These are phyloP conservation scores for Jackrogersella multiformis DNA, from an alignment of 495 filamentous ascomycete genomes.

Conservation along the genomic window DNA sequence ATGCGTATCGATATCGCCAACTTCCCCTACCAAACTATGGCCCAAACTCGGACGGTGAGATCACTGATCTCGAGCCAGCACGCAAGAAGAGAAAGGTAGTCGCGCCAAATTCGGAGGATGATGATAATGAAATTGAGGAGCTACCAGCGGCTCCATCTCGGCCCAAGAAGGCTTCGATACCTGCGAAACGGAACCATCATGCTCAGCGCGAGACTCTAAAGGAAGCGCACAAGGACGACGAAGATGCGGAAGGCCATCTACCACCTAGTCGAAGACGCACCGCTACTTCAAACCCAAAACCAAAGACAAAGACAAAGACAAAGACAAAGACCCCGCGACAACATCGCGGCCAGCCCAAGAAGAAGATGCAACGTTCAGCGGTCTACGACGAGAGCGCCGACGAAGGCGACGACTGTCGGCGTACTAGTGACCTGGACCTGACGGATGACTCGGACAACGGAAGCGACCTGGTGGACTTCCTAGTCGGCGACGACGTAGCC, in stretches of 20 bases:
- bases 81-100: slow-evolving; percentile 41
- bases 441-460: slow-evolving; percentile 58
- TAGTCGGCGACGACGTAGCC: slow-evolving; percentile 55
- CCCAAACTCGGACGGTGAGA: slow-evolving; percentile 41
- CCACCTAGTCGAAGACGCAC: slow-evolving; percentile 33
- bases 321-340: slow-evolving; percentile 18
- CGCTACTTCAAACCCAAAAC: slow-evolving; percentile 21
- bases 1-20: slow-evolving; percentile 42
- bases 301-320: slow-evolving; percentile 14
- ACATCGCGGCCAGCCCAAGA: slow-evolving; percentile 25
- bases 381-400: slow-evolving; percentile 53
- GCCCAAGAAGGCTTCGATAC: slow-evolving; percentile 15
- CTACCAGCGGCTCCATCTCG: slow-evolving; percentile 15
- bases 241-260: slow-evolving; percentile 33
- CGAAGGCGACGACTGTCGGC: slow-evolving; percentile 57
- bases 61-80: slow-evolving; percentile 15
- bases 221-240: slow-evolving; percentile 23
- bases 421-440: slow-evolving; percentile 58
- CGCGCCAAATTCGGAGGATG: slow-evolving; percentile 26
- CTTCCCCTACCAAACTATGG: slow-evolving; percentile 48
- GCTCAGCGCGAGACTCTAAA: slow-evolving; percentile 4
- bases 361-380: slow-evolving; percentile 7
- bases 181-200: slow-evolving; percentile 10
- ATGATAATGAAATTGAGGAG: slow-evolving; percentile 40
- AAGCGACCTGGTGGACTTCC: slow-evolving; percentile 55